phyloP scores from a whole-genome alignment of 257 asterid species.

The Lycium ferocissimum region DNA sequence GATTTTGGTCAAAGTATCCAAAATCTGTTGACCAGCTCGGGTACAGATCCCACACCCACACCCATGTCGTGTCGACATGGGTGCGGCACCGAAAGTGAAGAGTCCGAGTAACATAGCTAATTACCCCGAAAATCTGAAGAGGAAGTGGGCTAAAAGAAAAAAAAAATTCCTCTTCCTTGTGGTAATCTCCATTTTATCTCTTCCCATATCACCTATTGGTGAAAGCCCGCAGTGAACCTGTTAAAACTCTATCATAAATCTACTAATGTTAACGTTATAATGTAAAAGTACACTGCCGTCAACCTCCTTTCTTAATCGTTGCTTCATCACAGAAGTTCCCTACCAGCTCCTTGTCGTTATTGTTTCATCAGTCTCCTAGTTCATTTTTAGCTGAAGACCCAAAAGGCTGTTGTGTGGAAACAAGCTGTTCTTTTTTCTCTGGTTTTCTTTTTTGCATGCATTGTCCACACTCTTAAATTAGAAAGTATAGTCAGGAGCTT shows the following conservation, averaged over 20 bases:
- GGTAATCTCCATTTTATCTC: constrained; percentile 18
- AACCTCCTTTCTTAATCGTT: constrained; percentile 5
- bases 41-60: no score
- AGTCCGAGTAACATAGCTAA: no score
- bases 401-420: not conserved
- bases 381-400: not conserved
- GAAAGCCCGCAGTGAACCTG: not conserved
- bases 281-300: not conserved
- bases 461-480: constrained; percentile 1
- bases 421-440: not conserved
- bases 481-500: not conserved
- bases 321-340: not conserved
- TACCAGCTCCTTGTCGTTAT: not conserved
- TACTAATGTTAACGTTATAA: not conserved
- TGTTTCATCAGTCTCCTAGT: not conserved
- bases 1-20: no score
- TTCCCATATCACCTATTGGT: not conserved
- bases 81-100: no score
- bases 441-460: not conserved
- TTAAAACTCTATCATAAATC: not conserved
- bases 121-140: constrained; percentile 21
- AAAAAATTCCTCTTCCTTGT: not conserved
- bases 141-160: not conserved
- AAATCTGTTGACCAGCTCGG: no score
- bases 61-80: no score